Conservation (phyloP, 1,284 basidiomycete genomes). For the Cystobasidium pallidum region DNA sequence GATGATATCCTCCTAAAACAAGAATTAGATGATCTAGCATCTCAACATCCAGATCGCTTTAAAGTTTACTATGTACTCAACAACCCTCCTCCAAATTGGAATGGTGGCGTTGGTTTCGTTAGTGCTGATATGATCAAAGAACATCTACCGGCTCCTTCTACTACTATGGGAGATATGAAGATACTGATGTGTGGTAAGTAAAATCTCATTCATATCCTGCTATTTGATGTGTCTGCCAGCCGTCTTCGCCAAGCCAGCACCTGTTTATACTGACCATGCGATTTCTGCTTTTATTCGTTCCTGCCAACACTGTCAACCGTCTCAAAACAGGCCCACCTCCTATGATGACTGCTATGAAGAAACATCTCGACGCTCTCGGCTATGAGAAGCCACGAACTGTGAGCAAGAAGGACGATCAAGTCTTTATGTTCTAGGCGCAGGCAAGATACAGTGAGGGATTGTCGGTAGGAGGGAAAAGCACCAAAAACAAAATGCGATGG, state of each 20-base stretch:
- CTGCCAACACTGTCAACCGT: too few relatives aligned
- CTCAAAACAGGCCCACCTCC: constrained; percentile 85
- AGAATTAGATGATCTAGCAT: constrained; percentile 79
- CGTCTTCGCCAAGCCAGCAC: too few relatives aligned
- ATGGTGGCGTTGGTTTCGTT: constrained; percentile 87
- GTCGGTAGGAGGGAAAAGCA: too few relatives aligned
- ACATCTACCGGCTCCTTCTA: constrained; percentile 53
- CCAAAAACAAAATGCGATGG: too few relatives aligned
- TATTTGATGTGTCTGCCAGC: too few relatives aligned
- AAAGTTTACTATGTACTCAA: constrained; percentile 89
- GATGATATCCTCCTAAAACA: constrained; percentile 69
- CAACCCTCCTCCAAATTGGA: constrained; percentile 86
- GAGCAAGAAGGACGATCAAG: constrained; percentile 69
- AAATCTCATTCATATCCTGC: too few relatives aligned
- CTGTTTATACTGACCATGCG: too few relatives aligned
- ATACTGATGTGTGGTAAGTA: constrained; percentile 57
- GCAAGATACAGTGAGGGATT: neutral
- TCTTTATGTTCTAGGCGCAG: constrained; percentile 38
- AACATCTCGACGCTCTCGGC: constrained; percentile 81
- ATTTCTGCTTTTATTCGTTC: neutral
- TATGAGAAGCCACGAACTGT: constrained; percentile 86
- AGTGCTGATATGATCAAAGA: constrained; percentile 88
- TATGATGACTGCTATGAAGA: constrained; percentile 97
- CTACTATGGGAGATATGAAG: constrained; percentile 53
- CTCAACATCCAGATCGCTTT: constrained; percentile 71